Evolutionary conservation across 148 eudicot genomes (phyloP), one percentile per base, ranked within the genome.

Genomic region (Amaranthus cruentus): DNA sequence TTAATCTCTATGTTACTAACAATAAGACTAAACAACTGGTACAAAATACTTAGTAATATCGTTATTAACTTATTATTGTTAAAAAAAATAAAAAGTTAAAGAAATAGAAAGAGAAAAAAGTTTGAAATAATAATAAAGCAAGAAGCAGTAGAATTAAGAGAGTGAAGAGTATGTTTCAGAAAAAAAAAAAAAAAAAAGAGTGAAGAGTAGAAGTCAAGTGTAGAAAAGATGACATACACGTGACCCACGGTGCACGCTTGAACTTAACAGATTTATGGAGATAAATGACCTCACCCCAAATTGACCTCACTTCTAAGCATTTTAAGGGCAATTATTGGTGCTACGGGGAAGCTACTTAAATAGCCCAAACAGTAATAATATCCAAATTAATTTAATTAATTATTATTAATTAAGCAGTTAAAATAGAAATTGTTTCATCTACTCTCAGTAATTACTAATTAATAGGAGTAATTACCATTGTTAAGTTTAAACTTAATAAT

Each of bases 191-290:
- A 18, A 18, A 18, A 18, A 18, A 18, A 59, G 28, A 59, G 62
- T 28, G 38, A 59, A 14, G 62, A 59, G 14, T 21, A 15, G 15
- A 5, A 6, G 28, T 7, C 28, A n/a, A 6, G 62, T 59, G 62
- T 59, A 12, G 14, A 42, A 59, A 59, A 59, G 4, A 59, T 59
- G 38, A 15, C 62, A 59, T 59, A 59, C 62, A 59, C 62, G 62
- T 59, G 62, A 59, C 62, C 38, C 28, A 42, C 62, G 28, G 62
- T 21, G 62, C 62, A 59, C 62, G 62, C 62, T n/a, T 15, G 28
- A 59, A 5, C 38, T 28, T 28, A 28, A 28, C 38, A 28, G 28
- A 21, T 59, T 59, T 59, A n/a, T 21, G 38, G 15, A 59, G 1
- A 59, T 15, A n/a, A 6, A 59, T 59, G 62, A 13, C 62, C 21